Conservation (phyloP, 257 asterid species). For the Mitragyna speciosa region DNA sequence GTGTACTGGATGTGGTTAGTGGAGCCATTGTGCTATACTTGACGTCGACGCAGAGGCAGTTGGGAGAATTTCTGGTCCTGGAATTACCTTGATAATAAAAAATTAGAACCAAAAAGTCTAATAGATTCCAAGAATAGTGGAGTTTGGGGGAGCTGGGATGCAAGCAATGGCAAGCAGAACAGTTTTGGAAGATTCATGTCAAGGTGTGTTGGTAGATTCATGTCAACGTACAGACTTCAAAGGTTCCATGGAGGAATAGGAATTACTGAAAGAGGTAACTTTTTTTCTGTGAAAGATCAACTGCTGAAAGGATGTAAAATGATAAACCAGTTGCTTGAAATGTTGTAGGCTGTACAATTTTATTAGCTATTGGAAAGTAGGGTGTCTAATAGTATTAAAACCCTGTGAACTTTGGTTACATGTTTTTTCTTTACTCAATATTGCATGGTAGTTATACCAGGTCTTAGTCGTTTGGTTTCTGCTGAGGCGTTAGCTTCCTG, state of each 20-base stretch:
- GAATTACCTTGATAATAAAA: conserved; percentile 14
- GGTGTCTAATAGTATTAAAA: neutral
- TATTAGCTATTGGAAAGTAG: neutral
- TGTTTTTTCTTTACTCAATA: too few species aligned
- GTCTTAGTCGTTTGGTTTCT: too few species aligned
- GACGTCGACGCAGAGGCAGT: conserved; percentile 30
- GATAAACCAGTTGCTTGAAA: conserved; percentile 18
- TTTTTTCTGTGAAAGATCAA: conserved; percentile 6
- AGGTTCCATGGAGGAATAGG: conserved; percentile 28
- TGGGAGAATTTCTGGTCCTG: conserved; percentile 32
- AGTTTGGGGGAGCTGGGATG: conserved; percentile 30
- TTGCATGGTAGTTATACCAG: too few species aligned
- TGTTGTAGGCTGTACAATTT: neutral
- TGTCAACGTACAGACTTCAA: too few species aligned
- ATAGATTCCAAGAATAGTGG: conserved; percentile 16
- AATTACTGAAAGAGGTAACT: conserved; percentile 23
- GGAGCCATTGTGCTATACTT: conserved; percentile 26
- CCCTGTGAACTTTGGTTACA: neutral
- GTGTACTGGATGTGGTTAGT: conserved; percentile 27
- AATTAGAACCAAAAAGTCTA: neutral
- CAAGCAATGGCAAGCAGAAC: conserved; percentile 4
- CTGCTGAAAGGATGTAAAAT: conserved; percentile 24
- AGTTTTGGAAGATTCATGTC: conserved; percentile 18
- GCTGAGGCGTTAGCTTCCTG: too few species aligned
- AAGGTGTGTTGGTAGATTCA: too few species aligned